Base-by-base conservation (phyloP, 2,329 filamentous ascomycete species). In the Trichoderma gracile region DNA sequence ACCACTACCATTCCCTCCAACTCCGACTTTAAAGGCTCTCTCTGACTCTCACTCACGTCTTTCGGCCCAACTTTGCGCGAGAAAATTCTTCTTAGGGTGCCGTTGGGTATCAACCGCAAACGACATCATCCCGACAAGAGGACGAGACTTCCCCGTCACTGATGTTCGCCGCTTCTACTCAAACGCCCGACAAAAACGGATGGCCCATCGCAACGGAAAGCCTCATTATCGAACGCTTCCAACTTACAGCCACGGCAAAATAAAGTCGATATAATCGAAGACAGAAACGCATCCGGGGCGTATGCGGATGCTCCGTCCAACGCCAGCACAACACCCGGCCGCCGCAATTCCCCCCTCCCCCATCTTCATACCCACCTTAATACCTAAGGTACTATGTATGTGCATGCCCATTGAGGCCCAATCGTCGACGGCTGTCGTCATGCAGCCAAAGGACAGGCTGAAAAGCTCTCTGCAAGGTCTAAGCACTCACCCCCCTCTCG, bases 261-360 rank as follows among this genome's bases (percentile, higher is more conserved):
- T 52, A 52, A 10, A 27, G 47, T 19, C 25, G 33, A 19, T 25
- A 30, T 43, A 53, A 30, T 43, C 38, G 17, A 30, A 38, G 30
- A 15, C 5, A 53, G 27, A 47, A 14, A 21, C 40, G 58, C 23
- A 38, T 49, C n/a, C 49, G 38, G 50, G 55, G 55, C 21, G 33
- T 40, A 55, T 55, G 64, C 53, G 61, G 61, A 53, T 59, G 56
- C 30, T 59, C 56, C 56, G 56, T 59, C 19, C 17, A 19, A 55
- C 59, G 64, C 60, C 60, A 66, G 40, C 64, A 59, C 64, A 38
- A 66, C 64, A 23, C 46, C 46, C n/a, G n/a, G n/a, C n/a, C n/a
- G n/a, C n/a, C n/a, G n/a, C n/a, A n/a, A n/a, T n/a, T n/a, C n/a
- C n/a, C n/a, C n/a, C n/a, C n/a, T n/a, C n/a, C n/a, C n/a, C n/a